Evolutionary conservation across 345 rosid species (phyloP), one percentile per base, ranked within the genome.

Genomic region (Pugionium dolabratum): DNA sequence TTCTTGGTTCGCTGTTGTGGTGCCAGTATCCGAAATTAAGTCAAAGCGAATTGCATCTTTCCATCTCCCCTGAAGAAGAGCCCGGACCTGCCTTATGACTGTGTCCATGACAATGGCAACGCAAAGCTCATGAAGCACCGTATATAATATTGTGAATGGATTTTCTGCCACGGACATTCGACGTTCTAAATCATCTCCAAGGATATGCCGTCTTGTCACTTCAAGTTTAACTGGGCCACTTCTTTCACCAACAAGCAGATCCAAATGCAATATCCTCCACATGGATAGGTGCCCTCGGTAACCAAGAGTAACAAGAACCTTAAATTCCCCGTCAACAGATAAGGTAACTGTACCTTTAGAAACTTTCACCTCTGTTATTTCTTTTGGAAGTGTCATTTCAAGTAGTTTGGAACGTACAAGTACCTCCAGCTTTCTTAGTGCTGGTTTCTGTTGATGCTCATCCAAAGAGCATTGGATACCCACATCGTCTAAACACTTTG

Each of bases 261-360:
- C 96, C 77, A 95, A 74, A 81, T 87, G 94, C 81, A 95, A 74
- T 79, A 95, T 95, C 81, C 99, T 91, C 99, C 99, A 95, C 91
- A 95, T 73, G 25, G 95, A 78, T 46, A 87, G 69, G 71, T 89
- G 91, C 18, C 99, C 99, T 50, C 98, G 86, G 63, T 95, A 95
- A 76, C 98, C 99, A 77, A 95, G 99, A 75, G 99, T 95, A 73
- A 87, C 89, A 68, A 95, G 77, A 49, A 85, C 96, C 80, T 95
- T 85, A 75, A 95, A 95, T 74, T 95, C 96, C 69, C 99, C 96
- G 44, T 89, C 72, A 29, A 91, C 95, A 7, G 68, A 79, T 58
- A 95, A 81, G 72, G 81, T 35, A 11, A 91, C 91, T 0, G 98
- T 89, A 51, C 99, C 99, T 83, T 77, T 79, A 9, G 89, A 81